Base-by-base conservation (phyloP, 1,284 basidiomycete genomes). In the Cryptococcus sp. region DNA sequence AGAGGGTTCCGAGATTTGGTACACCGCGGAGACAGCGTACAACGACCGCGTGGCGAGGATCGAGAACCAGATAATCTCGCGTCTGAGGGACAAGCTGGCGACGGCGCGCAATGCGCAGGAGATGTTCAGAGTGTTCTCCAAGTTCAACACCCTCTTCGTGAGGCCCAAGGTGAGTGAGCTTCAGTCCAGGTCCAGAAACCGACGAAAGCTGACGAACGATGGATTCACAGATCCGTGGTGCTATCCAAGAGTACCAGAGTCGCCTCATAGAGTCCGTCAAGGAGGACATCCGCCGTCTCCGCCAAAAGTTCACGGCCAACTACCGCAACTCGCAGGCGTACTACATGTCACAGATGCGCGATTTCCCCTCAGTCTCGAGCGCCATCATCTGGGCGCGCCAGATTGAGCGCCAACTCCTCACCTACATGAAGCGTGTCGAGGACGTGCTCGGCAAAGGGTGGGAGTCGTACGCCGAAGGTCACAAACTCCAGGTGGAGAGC, bases 371-470 rank as follows among this genome's bases (percentile, higher is more conserved):
- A 20, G 96, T 99, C 54, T 91, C 95, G 3, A 92, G 94, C 28
- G 91, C 96, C 15, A 96, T 98, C 76, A 91, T 97, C 69, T 99
- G 96, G 95, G 95, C 95, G 0, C 85, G 89, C 9, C 95, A 98
- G 79, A 98, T 99, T 64, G 95, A 98, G 71, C 86, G 93, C 7
- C 96, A 99, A 75, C 84, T 99, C 13, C 82, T 89, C 63, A 87
- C 91, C 2, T 98, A 98, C 80, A 98, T 98, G 93, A 96, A 94
- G 77, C 89, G 94, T n/a, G 95, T 98, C 52, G 94, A 98, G 73
- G 95, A 98, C 73, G 96, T 98, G 2, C 86, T 99, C 12, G 96
- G 95, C 9, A 93, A 92, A 76, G 94, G 92, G 7, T 98, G 95
- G 95, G 94, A 97, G 74, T 85, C 93, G 60, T 98, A 98, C 67